Evolutionary conservation across 352 stramenopile genomes (phyloP), one percentile per base, ranked within the genome.

Genomic region (Pythium phragmitis): DNA sequence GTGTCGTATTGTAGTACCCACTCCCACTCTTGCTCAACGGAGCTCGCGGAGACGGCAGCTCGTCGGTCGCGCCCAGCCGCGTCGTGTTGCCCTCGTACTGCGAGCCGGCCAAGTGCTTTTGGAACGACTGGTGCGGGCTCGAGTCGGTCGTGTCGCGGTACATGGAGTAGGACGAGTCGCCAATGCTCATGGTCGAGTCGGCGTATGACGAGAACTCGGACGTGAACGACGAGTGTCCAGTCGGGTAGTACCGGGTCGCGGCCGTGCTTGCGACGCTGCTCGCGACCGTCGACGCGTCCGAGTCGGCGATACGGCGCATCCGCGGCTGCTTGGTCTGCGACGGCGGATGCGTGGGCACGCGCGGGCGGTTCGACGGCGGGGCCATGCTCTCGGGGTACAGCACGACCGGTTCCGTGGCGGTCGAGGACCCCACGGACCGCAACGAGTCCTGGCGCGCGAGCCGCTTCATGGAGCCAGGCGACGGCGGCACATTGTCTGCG

Each of bases 121-220:
- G 48, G 62, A 61, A 60, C 42, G 68, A 55, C 56, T 72, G 52
- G 55, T 67, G 26, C 43, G 33, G 57, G 16, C 62, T 65, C 36
- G 51, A 69, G 26, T 75, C 65, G 16, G 54, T 34, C 34, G 57
- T 55, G 39, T 62, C 45, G 19, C 52, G 59, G 50, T 64, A 72
- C 52, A 60, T 51, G 28, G 61, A 67, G 16, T 30, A 30, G 26
- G 26, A 30, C 26, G 37, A 53, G 33, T 41, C 60, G 36, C 71
- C 39, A 33, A 53, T 42, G 51, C 58, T 47, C 51, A 54, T 56
- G 26, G 41, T 43, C 26, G 52, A 67, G 48, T 70, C 63, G 3
- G 60, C 34, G 51, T 67, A 72, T 30, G 62, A 65, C 13, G 54
- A 60, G 52, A 68, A 52, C 42, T 73, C 65, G 11, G 65, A 75